phyloP scores from a whole-genome alignment of 805 yeast genomes.

The Teunomyces atbi region DNA sequence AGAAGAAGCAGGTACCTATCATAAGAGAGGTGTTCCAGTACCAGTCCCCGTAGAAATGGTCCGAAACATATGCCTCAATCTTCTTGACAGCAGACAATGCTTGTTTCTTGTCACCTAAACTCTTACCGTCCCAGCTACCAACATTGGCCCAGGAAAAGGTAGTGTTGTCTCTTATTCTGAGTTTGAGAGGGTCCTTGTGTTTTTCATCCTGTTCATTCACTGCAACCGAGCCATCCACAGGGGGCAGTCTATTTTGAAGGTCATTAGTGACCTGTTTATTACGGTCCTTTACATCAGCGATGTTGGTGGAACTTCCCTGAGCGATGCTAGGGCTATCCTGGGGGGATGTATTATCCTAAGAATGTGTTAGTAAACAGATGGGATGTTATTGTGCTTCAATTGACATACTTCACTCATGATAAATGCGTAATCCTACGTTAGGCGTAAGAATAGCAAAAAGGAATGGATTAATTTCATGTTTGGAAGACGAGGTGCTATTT shows the following conservation, averaged over 20 bases:
- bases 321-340: not conserved
- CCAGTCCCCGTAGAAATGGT: conserved; percentile 69
- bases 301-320: conserved; percentile 2
- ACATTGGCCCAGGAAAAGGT: conserved; percentile 42
- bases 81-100: conserved; percentile 27
- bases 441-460: not conserved
- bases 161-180: conserved; percentile 25
- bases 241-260: conserved; percentile 11
- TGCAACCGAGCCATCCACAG: conserved; percentile 14
- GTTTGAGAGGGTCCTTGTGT: conserved; percentile 10
- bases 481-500: not conserved
- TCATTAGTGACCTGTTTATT: conserved; percentile 12
- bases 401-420: conserved; percentile 2
- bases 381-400: not conserved
- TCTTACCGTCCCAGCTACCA: conserved; percentile 34
- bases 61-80: conserved; percentile 60
- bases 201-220: conserved; percentile 1
- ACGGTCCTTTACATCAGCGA: conserved; percentile 12
- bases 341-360: not conserved
- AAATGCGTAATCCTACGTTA: not conserved
- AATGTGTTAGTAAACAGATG: not conserved
- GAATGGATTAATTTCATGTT: not conserved
- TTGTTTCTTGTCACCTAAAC: conserved; percentile 21
- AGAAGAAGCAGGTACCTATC: conserved; percentile 67
- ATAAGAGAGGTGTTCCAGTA: conserved; percentile 66